Base-by-base conservation (phyloP, 2,329 filamentous ascomycete genomes). In the Arthrobotrys conoides region DNA sequence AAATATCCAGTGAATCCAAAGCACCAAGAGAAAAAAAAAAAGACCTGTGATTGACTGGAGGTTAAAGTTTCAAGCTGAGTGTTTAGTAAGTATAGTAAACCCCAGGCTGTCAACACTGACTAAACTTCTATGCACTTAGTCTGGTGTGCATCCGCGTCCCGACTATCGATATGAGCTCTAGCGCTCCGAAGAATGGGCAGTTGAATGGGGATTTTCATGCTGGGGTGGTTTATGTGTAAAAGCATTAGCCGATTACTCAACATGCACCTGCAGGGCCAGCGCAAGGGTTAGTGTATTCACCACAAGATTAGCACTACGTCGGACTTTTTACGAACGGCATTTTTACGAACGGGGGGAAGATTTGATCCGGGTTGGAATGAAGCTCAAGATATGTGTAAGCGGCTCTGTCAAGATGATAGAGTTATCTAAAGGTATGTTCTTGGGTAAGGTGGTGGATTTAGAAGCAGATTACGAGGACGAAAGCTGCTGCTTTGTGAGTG, bases 191-290 rank as follows among this genome's bases (percentile, higher is more conserved):
- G 33, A n/a, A 38, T 24, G 46, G 69, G 36, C 36, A 41, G 36
- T 61, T 44, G 33, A 27, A 24, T 48, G n/a, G 46, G 55, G 22
- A 70, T 1, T 69, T 57, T 69, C 16, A 16, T n/a, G 49, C 33
- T 38, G 51, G 22, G 49, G 49, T 55, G 14, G 14, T 33, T 55
- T 48, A 61, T 36, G 65, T 18, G 64, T 33, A 18, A 51, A 30
- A 57, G 38, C 59, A 49, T 61, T 70, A 57, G 36, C 27, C 57
- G 73, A 77, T 77, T 77, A 77, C 49, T 77, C 67, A 77, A 77
- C 73, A 77, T 67, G 61, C 61, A 48, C 12, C 48, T 67, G 36
- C 67, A 65, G 51, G 59, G 66, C 41, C 18, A 61, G 57, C 36
- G 30, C 36, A 49, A 20, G 70, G 59, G 41, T 67, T 51, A 9